phyloP scores from a whole-genome alignment of 768 basidiomycete species.

The Tulasnella sp. region DNA sequence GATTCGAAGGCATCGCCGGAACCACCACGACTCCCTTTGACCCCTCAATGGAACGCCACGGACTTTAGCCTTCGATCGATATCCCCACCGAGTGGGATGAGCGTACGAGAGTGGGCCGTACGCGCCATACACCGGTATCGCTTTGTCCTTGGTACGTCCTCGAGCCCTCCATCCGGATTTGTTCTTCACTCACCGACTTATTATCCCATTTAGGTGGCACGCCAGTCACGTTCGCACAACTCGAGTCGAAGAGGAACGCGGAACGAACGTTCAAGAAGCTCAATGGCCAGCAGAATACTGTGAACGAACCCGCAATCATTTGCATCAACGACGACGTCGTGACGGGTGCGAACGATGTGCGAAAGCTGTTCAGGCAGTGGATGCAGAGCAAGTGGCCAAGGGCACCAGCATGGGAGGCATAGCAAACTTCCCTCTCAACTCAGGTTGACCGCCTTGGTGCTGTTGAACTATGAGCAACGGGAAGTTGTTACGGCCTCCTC shows the following conservation, averaged over 20 bases:
- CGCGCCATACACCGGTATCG: conserved; percentile 15
- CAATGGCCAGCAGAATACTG: not conserved
- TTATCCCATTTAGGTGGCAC: conserved; percentile 1
- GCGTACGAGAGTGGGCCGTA: conserved; percentile 12
- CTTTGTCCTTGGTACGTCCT: conserved; percentile 16
- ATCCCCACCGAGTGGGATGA: not conserved
- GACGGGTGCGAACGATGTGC: not conserved
- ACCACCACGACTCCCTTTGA: conserved; percentile 17
- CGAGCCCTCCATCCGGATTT: not conserved
- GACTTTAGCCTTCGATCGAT: conserved; percentile 11
- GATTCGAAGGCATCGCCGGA: not conserved
- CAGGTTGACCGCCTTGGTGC: too few species aligned
- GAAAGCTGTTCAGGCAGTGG: conserved; percentile 11
- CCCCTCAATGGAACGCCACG: conserved; percentile 17
- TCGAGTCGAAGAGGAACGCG: not conserved
- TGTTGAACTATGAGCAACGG: too few species aligned
- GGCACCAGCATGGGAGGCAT: conserved; percentile 15
- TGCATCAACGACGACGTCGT: conserved; percentile 20
- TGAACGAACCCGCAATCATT: not conserved
- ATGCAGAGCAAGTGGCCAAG: conserved; percentile 9
- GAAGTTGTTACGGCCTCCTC: too few species aligned
- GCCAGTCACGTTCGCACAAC: conserved; percentile 10
- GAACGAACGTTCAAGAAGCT: not conserved
- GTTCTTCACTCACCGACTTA: not conserved
- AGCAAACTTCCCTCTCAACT: too few species aligned